Evolutionary conservation across 768 basidiomycete species (phyloP).

Genomic region (Harrya chromipes): DNA sequence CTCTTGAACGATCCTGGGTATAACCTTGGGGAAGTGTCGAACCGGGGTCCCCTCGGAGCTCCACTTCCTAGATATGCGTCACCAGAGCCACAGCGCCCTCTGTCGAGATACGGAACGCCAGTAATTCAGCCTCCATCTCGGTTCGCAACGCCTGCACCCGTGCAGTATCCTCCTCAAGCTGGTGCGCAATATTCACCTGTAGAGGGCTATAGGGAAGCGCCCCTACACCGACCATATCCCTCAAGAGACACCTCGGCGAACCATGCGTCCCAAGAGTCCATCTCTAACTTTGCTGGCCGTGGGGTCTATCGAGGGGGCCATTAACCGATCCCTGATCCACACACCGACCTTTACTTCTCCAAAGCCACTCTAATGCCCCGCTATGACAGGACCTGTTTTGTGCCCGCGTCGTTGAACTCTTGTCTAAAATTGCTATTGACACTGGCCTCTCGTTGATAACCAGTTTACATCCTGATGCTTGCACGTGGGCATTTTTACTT

Average conservation of each 20-base stretch:
- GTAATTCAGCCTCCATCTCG: slow-evolving; percentile 24
- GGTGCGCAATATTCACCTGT: slow-evolving; percentile 24
- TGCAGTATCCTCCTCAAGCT: slow-evolving; percentile 38
- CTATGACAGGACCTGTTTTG: slow-evolving; percentile 15
- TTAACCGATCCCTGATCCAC: neutral
- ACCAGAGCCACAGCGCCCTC: slow-evolving; percentile 12
- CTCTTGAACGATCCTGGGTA: slow-evolving; percentile 41
- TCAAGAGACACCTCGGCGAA: slow-evolving; percentile 13
- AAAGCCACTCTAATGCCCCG: slow-evolving; percentile 9
- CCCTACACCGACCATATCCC: slow-evolving; percentile 55
- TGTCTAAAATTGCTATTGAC: slow-evolving; percentile 9
- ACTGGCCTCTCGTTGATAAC: slow-evolving; percentile 14
- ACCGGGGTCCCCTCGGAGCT: slow-evolving; percentile 14
- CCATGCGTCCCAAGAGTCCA: slow-evolving; percentile 17
- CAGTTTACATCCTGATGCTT: neutral
- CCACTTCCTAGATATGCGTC: slow-evolving; percentile 27
- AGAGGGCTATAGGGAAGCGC: slow-evolving; percentile 53
- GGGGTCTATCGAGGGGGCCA: slow-evolving; percentile 25
- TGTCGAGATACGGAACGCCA: slow-evolving; percentile 32
- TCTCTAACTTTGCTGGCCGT: slow-evolving; percentile 31
- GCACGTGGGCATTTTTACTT: slow-evolving; percentile 10
- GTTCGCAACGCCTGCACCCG: slow-evolving; percentile 39
- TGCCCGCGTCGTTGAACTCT: neutral
- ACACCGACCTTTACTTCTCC: neutral
- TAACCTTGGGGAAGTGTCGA: slow-evolving; percentile 8